phyloP scores from a whole-genome alignment of 345 rosid species.

The Rhizophora mangle region DNA sequence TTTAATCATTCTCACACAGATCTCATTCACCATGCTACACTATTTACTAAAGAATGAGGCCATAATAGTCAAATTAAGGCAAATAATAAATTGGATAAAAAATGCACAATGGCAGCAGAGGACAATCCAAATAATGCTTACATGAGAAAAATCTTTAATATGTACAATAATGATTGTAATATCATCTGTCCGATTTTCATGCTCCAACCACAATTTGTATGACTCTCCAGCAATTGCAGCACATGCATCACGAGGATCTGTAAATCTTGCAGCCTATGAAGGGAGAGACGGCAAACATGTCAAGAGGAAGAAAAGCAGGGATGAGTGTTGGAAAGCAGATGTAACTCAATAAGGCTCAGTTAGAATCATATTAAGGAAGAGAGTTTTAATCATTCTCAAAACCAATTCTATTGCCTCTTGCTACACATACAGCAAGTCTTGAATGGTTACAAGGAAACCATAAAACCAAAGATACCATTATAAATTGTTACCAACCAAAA shows the following conservation, averaged over 20 bases:
- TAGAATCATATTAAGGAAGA: neutral
- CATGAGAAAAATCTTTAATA: slow-evolving; percentile 61
- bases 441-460: too few species aligned
- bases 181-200: slow-evolving; percentile 94
- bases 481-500: too few species aligned
- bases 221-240: slow-evolving; percentile 88
- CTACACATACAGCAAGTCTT: too few species aligned
- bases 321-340: neutral
- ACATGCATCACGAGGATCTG: slow-evolving; percentile 92
- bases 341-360: neutral
- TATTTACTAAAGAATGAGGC: neutral
- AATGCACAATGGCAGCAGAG: too few species aligned
- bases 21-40: neutral
- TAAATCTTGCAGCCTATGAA: slow-evolving; percentile 58
- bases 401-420: neutral
- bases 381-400: neutral
- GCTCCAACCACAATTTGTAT: slow-evolving; percentile 81
- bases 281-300: slow-evolving; percentile 10
- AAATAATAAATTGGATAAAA: neutral
- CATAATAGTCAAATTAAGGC: neutral
- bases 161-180: slow-evolving; percentile 88
- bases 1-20: neutral
- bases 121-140: slow-evolving; percentile 27
- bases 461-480: too few species aligned
- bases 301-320: slow-evolving; percentile 1